These are phyloP conservation scores for Tetrahymena thermophila DNA, from an alignment of 73 alveolate genomes.

Conservation along the genomic window DNA sequence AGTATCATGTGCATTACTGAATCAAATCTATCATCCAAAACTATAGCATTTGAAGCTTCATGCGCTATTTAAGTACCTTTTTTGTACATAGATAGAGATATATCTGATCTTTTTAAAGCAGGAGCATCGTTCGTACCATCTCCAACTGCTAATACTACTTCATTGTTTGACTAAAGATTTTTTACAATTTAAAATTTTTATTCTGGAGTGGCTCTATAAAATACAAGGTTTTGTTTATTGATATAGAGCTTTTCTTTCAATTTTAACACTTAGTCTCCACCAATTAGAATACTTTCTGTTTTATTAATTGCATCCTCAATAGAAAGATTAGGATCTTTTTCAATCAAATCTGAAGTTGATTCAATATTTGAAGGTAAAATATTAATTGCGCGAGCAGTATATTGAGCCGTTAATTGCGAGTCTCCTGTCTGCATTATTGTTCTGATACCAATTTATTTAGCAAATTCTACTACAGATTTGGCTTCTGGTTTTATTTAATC, in stretches of 20 bases:
- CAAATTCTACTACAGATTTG: conserved; percentile 33
- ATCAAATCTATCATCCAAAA: conserved; percentile 63
- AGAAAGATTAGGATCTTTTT: neutral
- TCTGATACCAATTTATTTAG: conserved; percentile 33
- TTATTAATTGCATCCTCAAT: neutral
- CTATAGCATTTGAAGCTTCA: conserved; percentile 75
- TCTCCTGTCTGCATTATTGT: conserved; percentile 57
- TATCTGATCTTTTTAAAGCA: conserved; percentile 79
- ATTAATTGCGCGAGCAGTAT: neutral
- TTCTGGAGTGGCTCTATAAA: conserved; percentile 47
- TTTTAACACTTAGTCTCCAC: neutral
- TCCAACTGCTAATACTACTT: conserved; percentile 85
- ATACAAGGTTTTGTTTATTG: conserved; percentile 45
- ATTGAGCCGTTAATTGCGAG: conserved; percentile 24
- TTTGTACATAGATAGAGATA: conserved; percentile 86
- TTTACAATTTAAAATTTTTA: conserved; percentile 47
- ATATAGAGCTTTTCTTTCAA: neutral
- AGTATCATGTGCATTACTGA: conserved; percentile 41
- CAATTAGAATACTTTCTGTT: neutral
- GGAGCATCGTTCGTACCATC: conserved; percentile 95
- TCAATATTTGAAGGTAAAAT: neutral
- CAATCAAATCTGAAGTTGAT: neutral
- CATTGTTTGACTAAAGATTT: conserved; percentile 37
- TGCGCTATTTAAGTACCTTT: conserved; percentile 88
- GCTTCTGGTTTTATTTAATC: conserved; percentile 50